phyloP scores from a whole-genome alignment of 768 basidiomycete genomes.

The Hydnum rufescens region DNA sequence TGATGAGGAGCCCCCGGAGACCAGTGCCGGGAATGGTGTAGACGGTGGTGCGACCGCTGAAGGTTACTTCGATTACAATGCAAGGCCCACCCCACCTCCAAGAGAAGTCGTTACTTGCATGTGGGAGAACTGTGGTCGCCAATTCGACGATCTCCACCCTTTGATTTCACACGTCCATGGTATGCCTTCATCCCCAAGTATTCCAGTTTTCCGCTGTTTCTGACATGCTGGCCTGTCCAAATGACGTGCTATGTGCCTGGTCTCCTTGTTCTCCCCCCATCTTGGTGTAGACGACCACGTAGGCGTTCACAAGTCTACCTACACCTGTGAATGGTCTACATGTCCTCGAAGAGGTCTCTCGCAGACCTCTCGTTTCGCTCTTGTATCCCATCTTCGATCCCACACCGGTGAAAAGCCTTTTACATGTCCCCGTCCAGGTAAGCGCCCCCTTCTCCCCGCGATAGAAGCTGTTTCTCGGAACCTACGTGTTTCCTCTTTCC shows the following conservation, averaged over 20 bases:
- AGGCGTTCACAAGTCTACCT: constrained; percentile 63
- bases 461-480: not conserved
- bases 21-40: not conserved
- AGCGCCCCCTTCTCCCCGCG: constrained; percentile 12
- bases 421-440: constrained; percentile 60
- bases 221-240: not conserved
- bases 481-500: not conserved
- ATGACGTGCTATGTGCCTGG: not conserved
- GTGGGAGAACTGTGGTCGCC: not conserved
- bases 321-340: constrained; percentile 77
- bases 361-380: constrained; percentile 76
- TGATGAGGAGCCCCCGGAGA: not conserved
- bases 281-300: constrained; percentile 61
- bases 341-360: constrained; percentile 63
- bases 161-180: not conserved
- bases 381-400: constrained; percentile 76
- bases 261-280: not conserved
- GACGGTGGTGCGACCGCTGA: not conserved
- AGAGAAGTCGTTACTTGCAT: not conserved
- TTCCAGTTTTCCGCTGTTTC: not conserved
- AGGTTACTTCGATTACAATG: not conserved
- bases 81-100: no score
- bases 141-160: not conserved
- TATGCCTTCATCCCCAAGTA: not conserved
- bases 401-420: constrained; percentile 95